Conservation (phyloP, 164 flowering plant species). For the Kingdonia uniflora region DNA sequence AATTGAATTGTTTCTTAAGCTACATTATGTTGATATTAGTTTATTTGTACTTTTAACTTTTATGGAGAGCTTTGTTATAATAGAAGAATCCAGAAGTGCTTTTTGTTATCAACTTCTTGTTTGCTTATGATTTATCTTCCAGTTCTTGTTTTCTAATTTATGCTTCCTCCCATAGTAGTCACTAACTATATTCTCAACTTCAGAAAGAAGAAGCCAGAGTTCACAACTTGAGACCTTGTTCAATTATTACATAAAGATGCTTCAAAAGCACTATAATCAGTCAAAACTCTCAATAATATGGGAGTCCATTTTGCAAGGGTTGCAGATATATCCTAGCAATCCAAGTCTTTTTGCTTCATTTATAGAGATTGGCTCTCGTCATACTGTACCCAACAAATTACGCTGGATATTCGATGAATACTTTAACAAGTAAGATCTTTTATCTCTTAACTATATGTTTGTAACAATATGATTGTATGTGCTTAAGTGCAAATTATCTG, state of each 20-base stretch:
- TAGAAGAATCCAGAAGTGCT: too few species aligned
- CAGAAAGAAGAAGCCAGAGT: conserved; percentile 78
- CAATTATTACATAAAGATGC: conserved; percentile 45
- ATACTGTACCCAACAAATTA: conserved; percentile 66
- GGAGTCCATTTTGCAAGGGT: conserved; percentile 50
- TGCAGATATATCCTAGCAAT: conserved; percentile 72
- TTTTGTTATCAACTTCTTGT: too few species aligned
- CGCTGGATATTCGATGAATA: conserved; percentile 63
- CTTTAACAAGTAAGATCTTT: conserved; percentile 48
- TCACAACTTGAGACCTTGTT: conserved; percentile 64
- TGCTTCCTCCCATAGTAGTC: background rate
- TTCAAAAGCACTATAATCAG: conserved; percentile 36
- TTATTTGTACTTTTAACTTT: too few species aligned
- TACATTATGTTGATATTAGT: too few species aligned
- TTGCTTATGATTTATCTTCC: too few species aligned
- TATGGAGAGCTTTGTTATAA: too few species aligned
- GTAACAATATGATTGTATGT: background rate
- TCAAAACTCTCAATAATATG: conserved; percentile 34
- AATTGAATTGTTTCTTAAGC: too few species aligned
- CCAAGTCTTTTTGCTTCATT: conserved; percentile 45
- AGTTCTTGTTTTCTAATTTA: background rate
- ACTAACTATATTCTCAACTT: conserved; percentile 5
- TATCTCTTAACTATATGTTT: background rate
- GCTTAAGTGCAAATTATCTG: too few species aligned
- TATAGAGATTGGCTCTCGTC: conserved; percentile 43